Evolutionary conservation across 495 filamentous ascomycete species (phyloP).

Genomic region (Stereocaulon alpinum): DNA sequence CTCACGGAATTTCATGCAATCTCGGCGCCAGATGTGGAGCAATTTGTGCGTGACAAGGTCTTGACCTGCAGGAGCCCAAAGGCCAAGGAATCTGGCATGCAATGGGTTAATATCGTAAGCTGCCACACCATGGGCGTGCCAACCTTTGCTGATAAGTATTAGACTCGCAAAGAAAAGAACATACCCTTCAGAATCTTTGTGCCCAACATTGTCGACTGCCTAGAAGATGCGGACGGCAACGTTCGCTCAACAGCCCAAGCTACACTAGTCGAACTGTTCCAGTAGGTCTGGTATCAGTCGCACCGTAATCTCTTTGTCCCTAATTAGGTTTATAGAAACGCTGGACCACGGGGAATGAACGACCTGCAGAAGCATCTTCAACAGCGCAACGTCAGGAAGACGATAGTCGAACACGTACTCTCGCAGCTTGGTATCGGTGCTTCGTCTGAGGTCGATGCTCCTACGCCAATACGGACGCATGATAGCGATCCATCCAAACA

Average conservation of each 20-base stretch:
- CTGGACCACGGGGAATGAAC: conserved; percentile 71
- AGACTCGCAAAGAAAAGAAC: conserved; percentile 69
- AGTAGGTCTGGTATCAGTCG: conserved; percentile 36
- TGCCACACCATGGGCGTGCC: conserved; percentile 11
- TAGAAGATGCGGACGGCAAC: conserved; percentile 80
- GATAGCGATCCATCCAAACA: conserved; percentile 27
- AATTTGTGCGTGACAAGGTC: conserved; percentile 63
- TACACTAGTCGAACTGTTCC: conserved; percentile 75
- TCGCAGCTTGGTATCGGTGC: conserved; percentile 51
- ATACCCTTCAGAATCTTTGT: conserved; percentile 76
- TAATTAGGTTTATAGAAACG: conserved; percentile 41
- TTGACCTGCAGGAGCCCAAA: conserved; percentile 70
- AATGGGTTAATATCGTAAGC: conserved; percentile 64
- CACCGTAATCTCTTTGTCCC: conserved; percentile 6
- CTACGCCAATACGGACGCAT: conserved; percentile 29
- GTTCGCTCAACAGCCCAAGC: conserved; percentile 77
- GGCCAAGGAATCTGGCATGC: conserved; percentile 72
- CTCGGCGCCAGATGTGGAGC: conserved; percentile 68
- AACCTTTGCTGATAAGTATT: conserved; percentile 16
- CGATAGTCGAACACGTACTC: conserved; percentile 70
- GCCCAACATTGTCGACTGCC: conserved; percentile 65
- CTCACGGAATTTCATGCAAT: conserved; percentile 51
- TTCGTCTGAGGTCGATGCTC: conserved; percentile 22
- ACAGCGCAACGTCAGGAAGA: conserved; percentile 67
- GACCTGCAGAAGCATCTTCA: conserved; percentile 77